Conservation (phyloP, 2,329 filamentous ascomycete species). For the Cryphonectria nitschkei region DNA sequence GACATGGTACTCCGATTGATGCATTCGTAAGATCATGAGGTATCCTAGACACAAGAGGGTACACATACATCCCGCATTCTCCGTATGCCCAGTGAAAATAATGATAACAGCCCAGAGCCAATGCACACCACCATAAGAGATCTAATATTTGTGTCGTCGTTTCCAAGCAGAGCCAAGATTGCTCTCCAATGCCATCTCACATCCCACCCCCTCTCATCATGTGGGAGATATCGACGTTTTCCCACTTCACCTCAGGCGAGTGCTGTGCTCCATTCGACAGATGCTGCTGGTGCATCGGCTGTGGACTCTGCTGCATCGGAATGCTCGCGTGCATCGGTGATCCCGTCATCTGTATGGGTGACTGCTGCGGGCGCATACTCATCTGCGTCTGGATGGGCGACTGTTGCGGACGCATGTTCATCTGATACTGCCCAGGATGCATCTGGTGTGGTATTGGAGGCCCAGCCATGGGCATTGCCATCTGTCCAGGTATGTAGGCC, state of each 20-base stretch:
- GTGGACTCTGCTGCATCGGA: constrained; percentile 13
- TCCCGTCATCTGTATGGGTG: constrained; percentile 30
- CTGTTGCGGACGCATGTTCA: constrained; percentile 21
- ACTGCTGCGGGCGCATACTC: constrained; percentile 20
- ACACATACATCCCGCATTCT: background rate
- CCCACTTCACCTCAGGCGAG: constrained; percentile 45
- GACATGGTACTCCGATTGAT: constrained; percentile 22
- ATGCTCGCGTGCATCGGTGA: constrained; percentile 38
- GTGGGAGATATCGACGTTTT: constrained; percentile 48
- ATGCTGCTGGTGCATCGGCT: constrained; percentile 36
- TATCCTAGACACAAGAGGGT: constrained; percentile 17
- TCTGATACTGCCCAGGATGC: constrained; percentile 21
- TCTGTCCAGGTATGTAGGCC: constrained; percentile 21
- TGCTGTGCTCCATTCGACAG: constrained; percentile 20
- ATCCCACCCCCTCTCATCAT: constrained; percentile 43
- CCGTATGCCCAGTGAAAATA: background rate
- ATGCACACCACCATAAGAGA: constrained; percentile 1
- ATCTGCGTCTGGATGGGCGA: constrained; percentile 17
- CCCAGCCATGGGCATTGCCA: constrained; percentile 17
- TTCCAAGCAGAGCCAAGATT: background rate
- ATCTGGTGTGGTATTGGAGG: constrained; percentile 20
- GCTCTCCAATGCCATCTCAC: constrained; percentile 12
- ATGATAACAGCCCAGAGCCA: background rate
- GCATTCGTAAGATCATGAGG: constrained; percentile 25
- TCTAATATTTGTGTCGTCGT: background rate